Evolutionary conservation across 106 monocot genomes (phyloP).

Genomic region (Hemerocallis citrina): DNA sequence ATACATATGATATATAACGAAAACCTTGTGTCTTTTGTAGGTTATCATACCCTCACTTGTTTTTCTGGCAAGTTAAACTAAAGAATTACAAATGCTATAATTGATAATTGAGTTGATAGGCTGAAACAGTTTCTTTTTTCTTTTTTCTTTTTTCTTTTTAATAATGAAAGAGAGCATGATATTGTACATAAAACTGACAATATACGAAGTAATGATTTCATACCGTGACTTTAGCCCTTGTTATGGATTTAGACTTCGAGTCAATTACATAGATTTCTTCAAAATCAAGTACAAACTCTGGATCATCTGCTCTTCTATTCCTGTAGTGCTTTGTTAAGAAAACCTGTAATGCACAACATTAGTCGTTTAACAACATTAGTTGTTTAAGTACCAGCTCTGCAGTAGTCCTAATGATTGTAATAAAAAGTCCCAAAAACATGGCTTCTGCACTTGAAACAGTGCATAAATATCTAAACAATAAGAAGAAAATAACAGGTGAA

Average conservation of each 20-base stretch:
- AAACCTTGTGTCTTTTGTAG: too few species aligned
- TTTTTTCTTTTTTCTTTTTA: too few species aligned
- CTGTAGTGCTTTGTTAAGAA: constrained; percentile 95
- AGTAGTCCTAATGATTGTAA: neutral
- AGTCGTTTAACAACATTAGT: neutral
- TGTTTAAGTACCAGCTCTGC: neutral
- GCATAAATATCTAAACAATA: neutral
- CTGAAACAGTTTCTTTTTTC: neutral
- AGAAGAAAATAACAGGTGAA: neutral
- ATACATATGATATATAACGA: too few species aligned
- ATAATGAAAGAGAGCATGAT: too few species aligned
- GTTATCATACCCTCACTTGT: too few species aligned
- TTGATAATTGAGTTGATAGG: neutral
- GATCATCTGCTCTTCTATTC: constrained; percentile 65
- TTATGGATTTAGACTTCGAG: constrained; percentile 78
- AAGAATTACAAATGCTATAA: neutral
- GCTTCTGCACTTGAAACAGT: neutral
- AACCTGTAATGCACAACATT: constrained; percentile 49
- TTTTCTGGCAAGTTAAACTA: too few species aligned
- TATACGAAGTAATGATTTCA: constrained; percentile 7
- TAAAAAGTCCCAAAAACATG: constrained; percentile 1
- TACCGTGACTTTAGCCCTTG: constrained; percentile 85
- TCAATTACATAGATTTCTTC: constrained; percentile 97
- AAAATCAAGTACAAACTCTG: constrained; percentile 92
- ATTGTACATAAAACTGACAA: neutral